Evolutionary conservation across 2,329 filamentous ascomycete species (phyloP).

Genomic region (Talaromyces sp.): DNA sequence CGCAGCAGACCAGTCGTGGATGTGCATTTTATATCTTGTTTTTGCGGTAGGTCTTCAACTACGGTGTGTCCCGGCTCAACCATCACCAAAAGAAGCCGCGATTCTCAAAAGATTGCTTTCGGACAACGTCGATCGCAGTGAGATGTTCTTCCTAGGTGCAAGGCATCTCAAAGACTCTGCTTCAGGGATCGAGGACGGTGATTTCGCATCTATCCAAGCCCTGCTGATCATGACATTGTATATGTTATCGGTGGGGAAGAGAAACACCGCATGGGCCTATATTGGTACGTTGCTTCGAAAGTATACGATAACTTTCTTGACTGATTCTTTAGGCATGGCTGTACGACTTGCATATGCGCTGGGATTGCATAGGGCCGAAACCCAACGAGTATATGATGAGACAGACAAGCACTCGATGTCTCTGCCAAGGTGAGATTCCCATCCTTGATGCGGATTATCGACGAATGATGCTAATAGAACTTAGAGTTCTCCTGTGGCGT

Average conservation of each 20-base stretch:
- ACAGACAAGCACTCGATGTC: slow-evolving; percentile 18
- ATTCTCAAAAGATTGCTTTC: slow-evolving; percentile 52
- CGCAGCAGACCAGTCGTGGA: slow-evolving; percentile 47
- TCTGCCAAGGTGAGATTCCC: slow-evolving; percentile 29
- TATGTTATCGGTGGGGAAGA: slow-evolving; percentile 58
- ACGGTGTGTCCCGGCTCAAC: slow-evolving; percentile 16
- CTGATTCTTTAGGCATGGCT: slow-evolving; percentile 53
- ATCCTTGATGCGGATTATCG: background rate
- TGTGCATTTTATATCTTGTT: slow-evolving; percentile 60
- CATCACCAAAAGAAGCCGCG: slow-evolving; percentile 39
- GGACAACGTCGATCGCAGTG: slow-evolving; percentile 53
- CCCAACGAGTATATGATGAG: slow-evolving; percentile 38
- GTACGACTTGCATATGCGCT: slow-evolving; percentile 61
- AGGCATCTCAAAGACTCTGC: slow-evolving; percentile 50
- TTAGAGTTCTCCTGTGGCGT: slow-evolving; percentile 55
- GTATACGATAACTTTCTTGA: background rate
- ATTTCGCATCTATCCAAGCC: slow-evolving; percentile 64
- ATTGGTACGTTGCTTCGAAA: slow-evolving; percentile 43
- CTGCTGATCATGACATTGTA: slow-evolving; percentile 63
- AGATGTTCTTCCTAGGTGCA: slow-evolving; percentile 61
- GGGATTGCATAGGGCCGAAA: slow-evolving; percentile 59
- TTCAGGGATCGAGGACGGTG: slow-evolving; percentile 57
- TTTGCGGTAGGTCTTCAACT: slow-evolving; percentile 61
- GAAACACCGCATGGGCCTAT: slow-evolving; percentile 62
- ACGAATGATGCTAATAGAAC: background rate